Percentiles rank a stretch among this genome's conserved stretches.
Conservation (phyloP, 2,329 filamentous ascomycete species). For the Trichoderma sp. region DNA sequence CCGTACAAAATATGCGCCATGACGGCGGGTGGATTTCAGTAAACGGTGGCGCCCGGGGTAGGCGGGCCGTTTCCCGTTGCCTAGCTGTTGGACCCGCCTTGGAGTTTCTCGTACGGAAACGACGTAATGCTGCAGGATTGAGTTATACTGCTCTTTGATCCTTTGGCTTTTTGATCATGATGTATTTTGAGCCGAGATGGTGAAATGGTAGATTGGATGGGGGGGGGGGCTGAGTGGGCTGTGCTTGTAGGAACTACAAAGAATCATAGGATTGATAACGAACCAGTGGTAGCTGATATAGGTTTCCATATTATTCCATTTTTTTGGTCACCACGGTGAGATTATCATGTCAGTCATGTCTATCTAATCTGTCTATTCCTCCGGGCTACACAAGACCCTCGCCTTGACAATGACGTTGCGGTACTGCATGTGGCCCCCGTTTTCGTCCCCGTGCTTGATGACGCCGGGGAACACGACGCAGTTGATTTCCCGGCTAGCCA, state of each 20-base stretch:
- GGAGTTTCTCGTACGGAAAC: background rate
- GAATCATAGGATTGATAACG: background rate
- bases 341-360: background rate
- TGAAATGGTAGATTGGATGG: background rate
- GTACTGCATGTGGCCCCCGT: constrained; percentile 62
- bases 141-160: background rate
- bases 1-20: background rate
- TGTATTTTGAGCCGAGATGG: background rate
- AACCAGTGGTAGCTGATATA: background rate
- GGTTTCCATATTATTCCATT: background rate
- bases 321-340: background rate
- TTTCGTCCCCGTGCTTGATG: constrained; percentile 67
- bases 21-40: background rate
- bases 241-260: background rate
- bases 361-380: constrained; percentile 35
- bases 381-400: constrained; percentile 63
- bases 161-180: background rate
- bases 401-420: constrained; percentile 68
- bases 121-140: constrained; percentile 1
- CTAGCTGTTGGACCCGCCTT: background rate
- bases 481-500: constrained; percentile 57
- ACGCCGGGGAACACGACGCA: constrained; percentile 69
- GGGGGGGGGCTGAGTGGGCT: background rate
- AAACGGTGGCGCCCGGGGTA: constrained; percentile 11
- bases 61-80: constrained; percentile 22